phyloP scores from a whole-genome alignment of 139 green algal genomes.

The Ulvella scutata region DNA sequence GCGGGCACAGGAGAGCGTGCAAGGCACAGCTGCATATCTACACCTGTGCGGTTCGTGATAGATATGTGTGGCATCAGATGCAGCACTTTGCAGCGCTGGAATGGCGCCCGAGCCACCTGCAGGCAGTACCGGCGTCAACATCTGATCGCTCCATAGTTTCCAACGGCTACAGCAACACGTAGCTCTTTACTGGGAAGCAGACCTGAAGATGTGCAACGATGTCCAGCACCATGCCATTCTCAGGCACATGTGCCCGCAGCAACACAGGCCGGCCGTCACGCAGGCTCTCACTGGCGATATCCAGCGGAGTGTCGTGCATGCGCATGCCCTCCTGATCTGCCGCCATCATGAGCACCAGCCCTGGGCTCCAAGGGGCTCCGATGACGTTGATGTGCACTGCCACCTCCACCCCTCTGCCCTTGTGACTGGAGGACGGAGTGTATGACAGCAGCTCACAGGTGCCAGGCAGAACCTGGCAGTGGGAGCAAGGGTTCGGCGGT shows the following conservation, averaged over 20 bases:
- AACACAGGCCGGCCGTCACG: neutral
- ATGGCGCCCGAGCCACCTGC: neutral
- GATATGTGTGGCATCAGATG: neutral
- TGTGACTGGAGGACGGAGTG: neutral
- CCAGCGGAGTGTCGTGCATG: neutral
- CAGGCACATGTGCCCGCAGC: neutral
- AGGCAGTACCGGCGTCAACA: no score
- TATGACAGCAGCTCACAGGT: neutral
- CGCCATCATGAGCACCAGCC: neutral
- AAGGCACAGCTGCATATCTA: neutral
- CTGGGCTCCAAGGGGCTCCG: neutral
- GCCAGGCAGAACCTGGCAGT: neutral
- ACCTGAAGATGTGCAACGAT: neutral
- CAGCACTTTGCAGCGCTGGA: neutral
- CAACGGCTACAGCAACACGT: no score
- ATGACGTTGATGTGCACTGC: neutral
- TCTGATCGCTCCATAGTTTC: no score
- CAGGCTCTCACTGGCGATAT: neutral
- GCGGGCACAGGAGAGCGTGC: neutral
- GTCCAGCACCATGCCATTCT: conserved; percentile 1
- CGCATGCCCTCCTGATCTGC: neutral
- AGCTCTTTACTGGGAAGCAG: no score
- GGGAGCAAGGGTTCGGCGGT: neutral
- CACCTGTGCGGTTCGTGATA: neutral
- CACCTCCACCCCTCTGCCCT: neutral